These are phyloP conservation scores for Pontederia crassipes DNA, from an alignment of 176 grass and related monocot genomes.

Conservation along the genomic window DNA sequence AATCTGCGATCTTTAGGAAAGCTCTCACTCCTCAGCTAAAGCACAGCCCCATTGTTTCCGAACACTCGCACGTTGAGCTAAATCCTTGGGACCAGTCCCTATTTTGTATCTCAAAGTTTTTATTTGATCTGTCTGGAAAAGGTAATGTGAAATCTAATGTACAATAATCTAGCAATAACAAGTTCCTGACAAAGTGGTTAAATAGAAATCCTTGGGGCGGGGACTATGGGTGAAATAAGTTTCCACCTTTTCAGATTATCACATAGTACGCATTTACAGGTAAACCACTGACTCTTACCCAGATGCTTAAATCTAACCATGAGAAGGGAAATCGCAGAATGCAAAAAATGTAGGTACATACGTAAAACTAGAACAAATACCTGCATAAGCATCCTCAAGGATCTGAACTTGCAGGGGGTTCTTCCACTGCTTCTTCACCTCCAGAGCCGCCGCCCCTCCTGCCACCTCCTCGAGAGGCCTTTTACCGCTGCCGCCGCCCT, in stretches of 20 bases:
- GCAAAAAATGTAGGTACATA: not conserved
- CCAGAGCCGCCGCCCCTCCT: not conserved
- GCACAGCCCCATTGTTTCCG: not conserved
- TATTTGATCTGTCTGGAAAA: not conserved
- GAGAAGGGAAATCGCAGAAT: not conserved
- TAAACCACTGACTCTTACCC: no score
- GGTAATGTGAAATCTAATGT: no score
- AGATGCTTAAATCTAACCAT: not conserved
- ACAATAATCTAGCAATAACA: no score
- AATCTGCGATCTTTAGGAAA: not conserved
- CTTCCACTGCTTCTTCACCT: conserved; percentile 10
- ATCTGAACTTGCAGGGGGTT: conserved; percentile 14
- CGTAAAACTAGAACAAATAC: not conserved
- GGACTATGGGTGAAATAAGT: no score
- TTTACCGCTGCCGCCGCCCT: not conserved
- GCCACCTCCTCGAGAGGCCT: not conserved
- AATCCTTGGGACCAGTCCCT: no score
- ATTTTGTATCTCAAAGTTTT: not conserved
- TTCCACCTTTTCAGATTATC: no score
- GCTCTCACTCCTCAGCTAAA: not conserved
- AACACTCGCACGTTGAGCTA: no score
- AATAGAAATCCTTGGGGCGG: no score
- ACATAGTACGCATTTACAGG: no score
- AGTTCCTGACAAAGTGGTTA: no score
- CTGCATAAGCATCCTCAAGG: conserved; percentile 13